Conservation (phyloP, 2,329 filamentous ascomycete genomes). For the Cladosporium colombiae region DNA sequence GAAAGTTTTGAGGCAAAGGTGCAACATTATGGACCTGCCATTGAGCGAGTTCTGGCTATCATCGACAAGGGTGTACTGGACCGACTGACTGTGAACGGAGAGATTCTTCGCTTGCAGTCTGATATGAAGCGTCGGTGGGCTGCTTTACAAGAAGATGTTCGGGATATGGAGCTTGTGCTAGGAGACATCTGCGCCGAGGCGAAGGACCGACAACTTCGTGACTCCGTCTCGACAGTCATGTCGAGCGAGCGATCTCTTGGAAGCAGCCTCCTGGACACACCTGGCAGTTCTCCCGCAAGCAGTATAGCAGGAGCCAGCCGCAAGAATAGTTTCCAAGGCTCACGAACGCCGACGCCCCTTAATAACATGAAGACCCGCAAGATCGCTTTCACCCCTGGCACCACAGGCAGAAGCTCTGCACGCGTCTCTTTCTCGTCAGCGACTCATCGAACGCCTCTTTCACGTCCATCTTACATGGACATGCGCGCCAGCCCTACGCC, state of each 20-base stretch:
- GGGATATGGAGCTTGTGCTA: conserved; percentile 71
- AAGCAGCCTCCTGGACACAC: conserved; percentile 65
- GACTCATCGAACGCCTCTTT: conserved; percentile 18
- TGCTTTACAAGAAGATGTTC: conserved; percentile 72
- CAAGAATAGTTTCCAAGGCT: conserved; percentile 50
- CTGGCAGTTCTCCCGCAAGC: conserved; percentile 65
- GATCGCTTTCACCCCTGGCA: conserved; percentile 7
- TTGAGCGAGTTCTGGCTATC: conserved; percentile 85
- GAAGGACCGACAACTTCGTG: conserved; percentile 74
- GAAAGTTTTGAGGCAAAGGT: conserved; percentile 96
- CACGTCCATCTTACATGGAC: neutral
- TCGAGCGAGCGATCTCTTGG: conserved; percentile 75
- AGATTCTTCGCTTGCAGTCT: conserved; percentile 81
- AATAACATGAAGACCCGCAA: conserved; percentile 30
- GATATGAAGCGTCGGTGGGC: conserved; percentile 86
- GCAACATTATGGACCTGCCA: conserved; percentile 87
- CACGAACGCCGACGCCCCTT: conserved; percentile 44
- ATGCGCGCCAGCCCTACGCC: conserved; percentile 22
- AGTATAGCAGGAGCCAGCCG: conserved; percentile 59
- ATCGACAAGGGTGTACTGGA: conserved; percentile 96
- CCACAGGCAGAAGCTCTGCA: conserved; percentile 2
- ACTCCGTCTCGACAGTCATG: conserved; percentile 90
- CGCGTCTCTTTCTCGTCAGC: conserved; percentile 4
- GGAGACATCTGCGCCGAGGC: conserved; percentile 64
- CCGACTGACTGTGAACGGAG: conserved; percentile 92